A percentile compares a stretch with the other conserved stretches of the same genome.
These are phyloP conservation scores for Phanerochaete sordida DNA, from an alignment of 768 basidiomycete species.

Conservation along the genomic window DNA sequence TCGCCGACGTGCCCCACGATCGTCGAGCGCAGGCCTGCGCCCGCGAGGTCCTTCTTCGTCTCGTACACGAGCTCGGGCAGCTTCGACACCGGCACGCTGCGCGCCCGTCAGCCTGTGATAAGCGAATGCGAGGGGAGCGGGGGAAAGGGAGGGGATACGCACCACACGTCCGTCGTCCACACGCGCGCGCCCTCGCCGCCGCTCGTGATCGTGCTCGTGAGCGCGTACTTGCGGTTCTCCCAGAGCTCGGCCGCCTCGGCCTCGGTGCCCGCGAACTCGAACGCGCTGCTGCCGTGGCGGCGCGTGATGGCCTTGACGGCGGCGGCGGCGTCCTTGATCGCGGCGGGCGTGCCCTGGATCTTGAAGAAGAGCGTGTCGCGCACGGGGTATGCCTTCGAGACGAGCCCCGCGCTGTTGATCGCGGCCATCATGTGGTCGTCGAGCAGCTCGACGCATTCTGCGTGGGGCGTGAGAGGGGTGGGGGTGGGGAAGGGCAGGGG, in stretches of 20 bases:
- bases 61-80: conserved; percentile 35
- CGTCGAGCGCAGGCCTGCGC: conserved; percentile 37
- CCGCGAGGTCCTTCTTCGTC: conserved; percentile 43
- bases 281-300: conserved; percentile 64
- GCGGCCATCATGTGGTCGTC: conserved; percentile 82
- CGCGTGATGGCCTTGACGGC: conserved; percentile 58
- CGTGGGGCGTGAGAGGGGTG: conserved; percentile 3
- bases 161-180: conserved; percentile 95
- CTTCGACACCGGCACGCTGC: conserved; percentile 31
- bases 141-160: too few relatives aligned
- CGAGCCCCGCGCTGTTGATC: conserved; percentile 63
- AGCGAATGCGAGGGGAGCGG: neutral
- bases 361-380: conserved; percentile 88
- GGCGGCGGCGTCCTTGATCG: conserved; percentile 55
- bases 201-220: conserved; percentile 41
- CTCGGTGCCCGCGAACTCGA: conserved; percentile 72
- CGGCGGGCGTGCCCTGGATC: conserved; percentile 69
- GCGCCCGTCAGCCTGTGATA: neutral
- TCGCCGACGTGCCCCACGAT: conserved; percentile 44
- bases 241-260: conserved; percentile 75
- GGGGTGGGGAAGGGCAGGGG: neutral
- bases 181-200: conserved; percentile 43
- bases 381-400: conserved; percentile 59
- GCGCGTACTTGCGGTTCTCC: conserved; percentile 80
- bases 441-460: conserved; percentile 86